Evolutionary conservation across 306 rosid species (phyloP).

Genomic region (Cajanus cajan): DNA sequence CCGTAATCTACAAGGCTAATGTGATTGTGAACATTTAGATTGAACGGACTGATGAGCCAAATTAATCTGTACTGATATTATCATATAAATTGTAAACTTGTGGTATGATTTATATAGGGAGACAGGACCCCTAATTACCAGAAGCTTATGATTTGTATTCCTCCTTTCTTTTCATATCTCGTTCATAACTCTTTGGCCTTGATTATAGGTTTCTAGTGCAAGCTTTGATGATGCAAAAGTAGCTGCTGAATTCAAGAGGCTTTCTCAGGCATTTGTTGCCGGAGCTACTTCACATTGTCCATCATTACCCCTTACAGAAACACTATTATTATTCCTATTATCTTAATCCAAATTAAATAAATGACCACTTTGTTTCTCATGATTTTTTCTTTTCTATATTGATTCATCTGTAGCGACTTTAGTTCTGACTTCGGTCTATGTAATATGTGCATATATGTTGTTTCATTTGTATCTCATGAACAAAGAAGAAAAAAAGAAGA

Average conservation of each 20-base stretch:
- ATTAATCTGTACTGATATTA: slow-evolving; percentile 8
- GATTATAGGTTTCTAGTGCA: slow-evolving; percentile 65
- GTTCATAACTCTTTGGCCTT: slow-evolving; percentile 17
- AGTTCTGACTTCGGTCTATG: not conserved
- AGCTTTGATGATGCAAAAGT: slow-evolving; percentile 62
- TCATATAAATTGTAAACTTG: not conserved
- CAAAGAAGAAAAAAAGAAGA: no score
- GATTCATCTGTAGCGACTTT: not conserved
- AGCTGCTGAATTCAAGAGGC: slow-evolving; percentile 65
- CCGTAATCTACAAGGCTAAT: not conserved
- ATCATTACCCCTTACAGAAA: slow-evolving; percentile 73
- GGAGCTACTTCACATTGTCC: slow-evolving; percentile 63
- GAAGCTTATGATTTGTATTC: slow-evolving; percentile 6
- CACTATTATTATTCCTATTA: slow-evolving; percentile 80
- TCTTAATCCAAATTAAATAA: no score
- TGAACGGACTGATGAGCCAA: not conserved
- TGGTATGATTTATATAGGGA: slow-evolving; percentile 19
- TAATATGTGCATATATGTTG: not conserved
- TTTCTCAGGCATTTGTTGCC: slow-evolving; percentile 61
- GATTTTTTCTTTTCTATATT: not conserved
- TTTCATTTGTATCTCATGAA: not conserved
- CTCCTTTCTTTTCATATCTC: not conserved
- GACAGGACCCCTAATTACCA: not conserved
- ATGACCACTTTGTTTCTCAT: not conserved
- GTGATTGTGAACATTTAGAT: not conserved